phyloP scores from a whole-genome alignment of 2,329 filamentous ascomycete genomes.

The Trichoderma cornu-damae region DNA sequence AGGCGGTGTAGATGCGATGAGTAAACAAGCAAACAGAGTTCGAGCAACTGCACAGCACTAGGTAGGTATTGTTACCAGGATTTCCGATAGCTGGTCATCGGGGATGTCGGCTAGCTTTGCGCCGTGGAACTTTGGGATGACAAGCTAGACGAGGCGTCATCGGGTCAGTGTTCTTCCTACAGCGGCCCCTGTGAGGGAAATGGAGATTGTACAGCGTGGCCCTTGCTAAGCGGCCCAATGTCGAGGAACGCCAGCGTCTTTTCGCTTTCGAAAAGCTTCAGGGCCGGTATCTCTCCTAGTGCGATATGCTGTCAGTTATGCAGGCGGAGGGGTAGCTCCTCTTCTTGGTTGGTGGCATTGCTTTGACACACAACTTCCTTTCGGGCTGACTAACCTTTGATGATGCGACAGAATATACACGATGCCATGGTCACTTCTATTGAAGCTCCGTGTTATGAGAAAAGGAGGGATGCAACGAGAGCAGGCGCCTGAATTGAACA shows the following conservation, averaged over 20 bases:
- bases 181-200: not conserved
- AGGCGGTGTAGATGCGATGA: not conserved
- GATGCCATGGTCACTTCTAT: slow-evolving; percentile 30
- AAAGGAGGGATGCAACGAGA: not conserved
- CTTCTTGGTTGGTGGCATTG: not conserved
- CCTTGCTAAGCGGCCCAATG: slow-evolving; percentile 81
- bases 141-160: slow-evolving; percentile 55
- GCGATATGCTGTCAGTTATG: not conserved
- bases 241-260: slow-evolving; percentile 95
- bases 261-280: slow-evolving; percentile 94
- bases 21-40: not conserved
- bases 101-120: slow-evolving; percentile 89
- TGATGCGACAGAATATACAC: slow-evolving; percentile 98
- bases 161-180: not conserved
- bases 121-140: slow-evolving; percentile 94
- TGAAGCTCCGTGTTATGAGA: not conserved
- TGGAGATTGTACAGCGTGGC: slow-evolving; percentile 71
- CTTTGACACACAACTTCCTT: not conserved
- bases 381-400: slow-evolving; percentile 61
- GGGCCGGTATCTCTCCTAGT: slow-evolving; percentile 85
- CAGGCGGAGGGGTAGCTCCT: slow-evolving; percentile 1
- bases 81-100: slow-evolving; percentile 76
- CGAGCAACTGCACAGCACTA: slow-evolving; percentile 24
- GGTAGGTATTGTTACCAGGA: no score
- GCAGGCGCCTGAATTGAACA: not conserved